phyloP scores from a whole-genome alignment of 2,329 filamentous ascomycete species.

The Fusarium euwallaceae region DNA sequence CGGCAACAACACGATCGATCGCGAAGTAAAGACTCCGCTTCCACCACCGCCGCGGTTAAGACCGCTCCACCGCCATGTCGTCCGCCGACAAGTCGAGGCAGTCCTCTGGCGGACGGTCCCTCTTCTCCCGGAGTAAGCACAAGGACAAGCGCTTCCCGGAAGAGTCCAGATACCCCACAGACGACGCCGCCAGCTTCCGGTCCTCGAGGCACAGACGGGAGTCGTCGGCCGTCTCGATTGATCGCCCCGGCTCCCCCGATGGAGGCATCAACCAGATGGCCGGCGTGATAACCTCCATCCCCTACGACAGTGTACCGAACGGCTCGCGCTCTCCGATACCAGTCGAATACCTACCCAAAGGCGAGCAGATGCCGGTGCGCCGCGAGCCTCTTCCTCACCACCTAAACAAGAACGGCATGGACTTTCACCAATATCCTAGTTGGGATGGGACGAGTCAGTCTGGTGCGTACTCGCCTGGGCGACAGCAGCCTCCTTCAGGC shows the following conservation, averaged over 20 bases:
- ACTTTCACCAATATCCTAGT: slow-evolving; percentile 91
- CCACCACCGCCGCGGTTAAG: slow-evolving; percentile 38
- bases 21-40: slow-evolving; percentile 25
- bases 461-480: slow-evolving; percentile 71
- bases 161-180: slow-evolving; percentile 69
- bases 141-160: slow-evolving; percentile 74
- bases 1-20: slow-evolving; percentile 36
- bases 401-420: slow-evolving; percentile 79
- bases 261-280: slow-evolving; percentile 79
- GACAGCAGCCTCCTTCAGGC: slow-evolving; percentile 63
- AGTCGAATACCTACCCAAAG: slow-evolving; percentile 78
- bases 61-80: slow-evolving; percentile 42
- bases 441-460: slow-evolving; percentile 69
- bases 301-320: slow-evolving; percentile 78
- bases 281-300: slow-evolving; percentile 88
- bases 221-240: slow-evolving; percentile 79
- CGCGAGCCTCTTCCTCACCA: slow-evolving; percentile 86
- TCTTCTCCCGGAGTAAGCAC: slow-evolving; percentile 92
- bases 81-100: slow-evolving; percentile 85
- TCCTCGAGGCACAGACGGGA: slow-evolving; percentile 82
- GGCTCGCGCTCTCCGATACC: slow-evolving; percentile 79
- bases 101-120: slow-evolving; percentile 80
- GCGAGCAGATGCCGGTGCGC: slow-evolving; percentile 72
- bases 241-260: slow-evolving; percentile 74
- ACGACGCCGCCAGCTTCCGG: slow-evolving; percentile 73